Base-by-base conservation (phyloP, 768 basidiomycete species). In the Cystoderma amianthinum region DNA sequence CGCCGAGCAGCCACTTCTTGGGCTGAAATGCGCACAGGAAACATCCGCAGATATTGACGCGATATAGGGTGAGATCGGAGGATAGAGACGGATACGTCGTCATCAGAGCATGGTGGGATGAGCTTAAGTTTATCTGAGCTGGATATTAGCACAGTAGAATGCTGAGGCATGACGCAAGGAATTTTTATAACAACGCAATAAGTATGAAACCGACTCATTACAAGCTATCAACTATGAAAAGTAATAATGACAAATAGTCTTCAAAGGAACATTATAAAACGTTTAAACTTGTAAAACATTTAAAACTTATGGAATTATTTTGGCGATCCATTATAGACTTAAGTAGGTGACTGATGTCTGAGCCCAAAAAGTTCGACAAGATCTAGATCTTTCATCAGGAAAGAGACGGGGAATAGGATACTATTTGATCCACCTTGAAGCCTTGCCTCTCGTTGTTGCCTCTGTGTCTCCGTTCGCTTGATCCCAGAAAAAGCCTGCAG, bases 401-500 rank as follows among this genome's bases (percentile, higher is more conserved):
- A 38, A 13, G 19, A 25, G 18, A 20, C n/a, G 12, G 9, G 15
- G 3, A 37, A 12, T 40, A 13, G 7, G 2, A 39, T 32, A 30
- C 13, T 3, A 36, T 33, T 6, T n/a, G 19, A 52, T 63, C 39
- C 42, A 80, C 89, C 89, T 72, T 90, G 84, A 32, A 91, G 61
- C 46, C 87, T 73, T 2, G 89, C 87, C 60, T 92, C 83, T 55
- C 78, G 80, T 61, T 79, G 85, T 49, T 87, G 78, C 23, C 81
- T 74, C 42, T 74, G 77, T 0, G 82, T 87, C 53, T 92, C 89
- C 6, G 70, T 82, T 32, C 71, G 72, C 51, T 82, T 83, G 53
- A 80, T 85, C 0, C 87, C 90, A 24, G 87, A 85, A 59, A 93
- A 93, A 0, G 91, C 90, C 87, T 92, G 28, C 16, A 18, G 34